These are phyloP conservation scores for Stevia rebaudiana DNA, from an alignment of 140 eudicot genomes.

Conservation along the genomic window DNA sequence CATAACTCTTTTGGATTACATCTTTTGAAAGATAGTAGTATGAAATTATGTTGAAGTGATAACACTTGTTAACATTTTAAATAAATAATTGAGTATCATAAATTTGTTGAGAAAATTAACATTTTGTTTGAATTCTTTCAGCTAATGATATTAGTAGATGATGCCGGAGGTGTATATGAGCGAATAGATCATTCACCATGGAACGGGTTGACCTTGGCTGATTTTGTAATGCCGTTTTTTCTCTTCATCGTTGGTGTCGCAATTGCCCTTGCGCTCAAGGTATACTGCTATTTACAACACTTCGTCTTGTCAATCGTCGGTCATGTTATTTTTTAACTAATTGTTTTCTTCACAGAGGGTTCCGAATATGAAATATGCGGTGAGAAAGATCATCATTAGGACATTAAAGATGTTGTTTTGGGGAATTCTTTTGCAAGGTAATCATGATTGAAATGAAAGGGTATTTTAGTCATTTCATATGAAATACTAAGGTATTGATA, in stretches of 20 bases:
- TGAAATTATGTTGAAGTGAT: too few species aligned
- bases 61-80: too few species aligned
- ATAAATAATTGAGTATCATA: background rate
- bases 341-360: conserved; percentile 38
- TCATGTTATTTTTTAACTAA: background rate
- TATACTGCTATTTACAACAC: conserved; percentile 6
- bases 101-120: background rate
- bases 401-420: conserved; percentile 72
- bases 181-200: conserved; percentile 77
- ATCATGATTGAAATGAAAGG: background rate
- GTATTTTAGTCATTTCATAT: conserved; percentile 8
- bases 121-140: conserved; percentile 15
- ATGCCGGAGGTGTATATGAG: conserved; percentile 60
- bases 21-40: background rate
- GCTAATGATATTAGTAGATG: conserved; percentile 85
- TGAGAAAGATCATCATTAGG: conserved; percentile 52
- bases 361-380: conserved; percentile 40
- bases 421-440: conserved; percentile 84
- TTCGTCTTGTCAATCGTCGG: background rate
- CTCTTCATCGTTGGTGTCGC: conserved; percentile 87
- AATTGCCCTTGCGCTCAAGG: conserved; percentile 78
- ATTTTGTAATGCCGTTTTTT: conserved; percentile 84
- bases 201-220: conserved; percentile 86
- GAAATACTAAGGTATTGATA: background rate
- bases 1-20: too few species aligned